Base-by-base conservation (phyloP, 306 rosid species). In the Biancaea sappan region DNA sequence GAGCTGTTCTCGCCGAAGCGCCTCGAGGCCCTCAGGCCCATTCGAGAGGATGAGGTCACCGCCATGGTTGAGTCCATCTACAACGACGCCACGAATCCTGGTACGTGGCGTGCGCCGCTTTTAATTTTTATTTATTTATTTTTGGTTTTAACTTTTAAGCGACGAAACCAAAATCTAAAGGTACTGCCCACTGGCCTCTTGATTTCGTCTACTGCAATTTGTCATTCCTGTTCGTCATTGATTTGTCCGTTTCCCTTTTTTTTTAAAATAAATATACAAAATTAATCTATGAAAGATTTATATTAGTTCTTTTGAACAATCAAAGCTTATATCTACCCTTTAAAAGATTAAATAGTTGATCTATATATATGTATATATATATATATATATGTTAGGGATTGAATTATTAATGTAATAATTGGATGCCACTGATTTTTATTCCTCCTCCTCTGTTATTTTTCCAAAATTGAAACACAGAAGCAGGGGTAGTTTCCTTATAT, bases 1-100 rank as follows among this genome's bases (percentile, higher is more conserved):
- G 98, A 94, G 86, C 94, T 94, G n/a, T 94, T 94, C 88, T 32
- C 98, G 0, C 93, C 93, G 0, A 94, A 85, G 77, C 81, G 96
- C 15, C 81, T 94, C 0, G 96, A 89, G 31, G 74, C 86, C 16
- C 67, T 94, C 14, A 80, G 96, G 5, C 94, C 94, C 24, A 89
- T 94, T 41, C 69, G 98, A 13, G 98, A 94, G 76, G 98, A 94
- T 34, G 98, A 94, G 60, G 96, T 94, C 31, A 83, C 91, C 0
- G 89, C 97, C 80, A 91, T 91, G 98, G 92, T 91, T 57, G 94
- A 94, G 41, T 83, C 92, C 38, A n/a, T 94, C 48, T 91, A 75
- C 90, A 81, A 76, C 0, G 85, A 84, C 72, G 76, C 73, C 72
- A 84, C 83, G 35, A 43, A 54, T 43, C 25, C 93, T 34, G 91